These are phyloP conservation scores for Olyra latifolia DNA, from an alignment of 176 grass and related monocot species.

Conservation along the genomic window DNA sequence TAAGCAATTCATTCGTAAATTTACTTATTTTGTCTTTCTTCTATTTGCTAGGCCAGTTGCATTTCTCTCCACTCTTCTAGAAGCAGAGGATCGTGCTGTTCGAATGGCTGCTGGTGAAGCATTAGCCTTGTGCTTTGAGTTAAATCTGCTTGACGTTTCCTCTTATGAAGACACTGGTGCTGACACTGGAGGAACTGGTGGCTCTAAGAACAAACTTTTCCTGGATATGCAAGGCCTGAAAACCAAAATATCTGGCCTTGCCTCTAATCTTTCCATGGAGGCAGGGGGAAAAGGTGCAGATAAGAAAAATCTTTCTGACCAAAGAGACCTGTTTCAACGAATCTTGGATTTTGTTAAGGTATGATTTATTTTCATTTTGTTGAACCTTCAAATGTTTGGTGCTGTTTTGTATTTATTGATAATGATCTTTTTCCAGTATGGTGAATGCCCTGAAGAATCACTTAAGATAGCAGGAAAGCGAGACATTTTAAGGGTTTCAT, in stretches of 20 bases:
- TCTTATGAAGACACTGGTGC: conserved; percentile 40
- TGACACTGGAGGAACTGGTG: conserved; percentile 42
- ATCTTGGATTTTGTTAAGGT: conserved; percentile 93
- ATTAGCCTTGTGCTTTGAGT: conserved; percentile 80
- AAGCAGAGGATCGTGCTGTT: conserved; percentile 73
- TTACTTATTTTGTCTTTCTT: conserved; percentile 21
- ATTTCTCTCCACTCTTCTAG: conserved; percentile 81
- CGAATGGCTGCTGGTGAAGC: conserved; percentile 98
- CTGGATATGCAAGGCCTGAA: conserved; percentile 85
- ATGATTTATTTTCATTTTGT: conserved; percentile 1
- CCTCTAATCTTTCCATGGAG: conserved; percentile 66
- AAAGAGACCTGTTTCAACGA: conserved; percentile 81
- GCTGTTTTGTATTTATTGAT: not conserved
- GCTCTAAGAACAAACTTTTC: conserved; percentile 63
- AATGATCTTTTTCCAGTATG: conserved; percentile 45
- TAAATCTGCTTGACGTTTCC: conserved; percentile 71
- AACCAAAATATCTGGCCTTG: conserved; percentile 75
- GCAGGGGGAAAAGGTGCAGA: conserved; percentile 92
- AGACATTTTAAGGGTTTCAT: conserved; percentile 66
- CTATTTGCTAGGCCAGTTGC: conserved; percentile 53
- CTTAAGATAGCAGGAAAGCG: conserved; percentile 72
- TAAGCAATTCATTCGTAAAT: not conserved
- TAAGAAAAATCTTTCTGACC: conserved; percentile 96
- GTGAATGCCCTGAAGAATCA: conserved; percentile 64
- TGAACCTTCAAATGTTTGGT: not conserved